Evolutionary conservation across 164 flowering plant genomes (phyloP).

Genomic region (Euptelea pleiosperma): DNA sequence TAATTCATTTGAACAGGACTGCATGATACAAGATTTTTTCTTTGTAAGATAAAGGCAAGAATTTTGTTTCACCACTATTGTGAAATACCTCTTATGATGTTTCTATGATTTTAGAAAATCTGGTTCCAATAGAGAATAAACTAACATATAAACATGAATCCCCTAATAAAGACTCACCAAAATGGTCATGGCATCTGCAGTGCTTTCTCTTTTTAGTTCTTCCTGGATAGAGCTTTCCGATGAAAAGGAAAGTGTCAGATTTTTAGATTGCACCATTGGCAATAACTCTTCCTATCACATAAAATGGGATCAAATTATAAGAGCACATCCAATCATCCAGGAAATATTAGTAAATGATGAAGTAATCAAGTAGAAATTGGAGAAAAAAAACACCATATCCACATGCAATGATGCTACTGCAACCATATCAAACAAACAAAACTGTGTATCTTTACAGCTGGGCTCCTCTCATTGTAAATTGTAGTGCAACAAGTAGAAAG

Average conservation of each 20-base stretch:
- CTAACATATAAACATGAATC: neutral
- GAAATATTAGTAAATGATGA: neutral
- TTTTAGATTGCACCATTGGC: conserved; percentile 67
- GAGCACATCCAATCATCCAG: neutral
- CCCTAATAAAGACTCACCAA: conserved; percentile 39
- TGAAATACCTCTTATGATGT: neutral
- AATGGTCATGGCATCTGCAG: conserved; percentile 93
- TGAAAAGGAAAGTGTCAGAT: conserved; percentile 88
- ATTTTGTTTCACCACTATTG: too few relatives aligned
- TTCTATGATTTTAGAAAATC: neutral
- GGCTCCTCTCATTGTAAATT: too few relatives aligned
- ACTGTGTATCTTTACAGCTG: too few relatives aligned
- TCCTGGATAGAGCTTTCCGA: conserved; percentile 97
- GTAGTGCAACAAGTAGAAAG: too few relatives aligned
- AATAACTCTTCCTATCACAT: conserved; percentile 71
- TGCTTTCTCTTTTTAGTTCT: conserved; percentile 95
- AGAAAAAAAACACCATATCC: neutral
- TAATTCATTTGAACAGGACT: too few relatives aligned
- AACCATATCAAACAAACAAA: too few relatives aligned
- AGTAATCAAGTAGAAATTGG: neutral
- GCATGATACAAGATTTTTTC: too few relatives aligned
- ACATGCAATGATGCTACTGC: too few relatives aligned
- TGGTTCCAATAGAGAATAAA: neutral
- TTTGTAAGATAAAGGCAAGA: too few relatives aligned
- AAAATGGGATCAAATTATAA: conserved; percentile 13